A percentile compares a stretch with the other conserved stretches of the same genome.
Evolutionary conservation across 208 protist species (phyloP).

Genomic region (Leishmania aethiopica): DNA sequence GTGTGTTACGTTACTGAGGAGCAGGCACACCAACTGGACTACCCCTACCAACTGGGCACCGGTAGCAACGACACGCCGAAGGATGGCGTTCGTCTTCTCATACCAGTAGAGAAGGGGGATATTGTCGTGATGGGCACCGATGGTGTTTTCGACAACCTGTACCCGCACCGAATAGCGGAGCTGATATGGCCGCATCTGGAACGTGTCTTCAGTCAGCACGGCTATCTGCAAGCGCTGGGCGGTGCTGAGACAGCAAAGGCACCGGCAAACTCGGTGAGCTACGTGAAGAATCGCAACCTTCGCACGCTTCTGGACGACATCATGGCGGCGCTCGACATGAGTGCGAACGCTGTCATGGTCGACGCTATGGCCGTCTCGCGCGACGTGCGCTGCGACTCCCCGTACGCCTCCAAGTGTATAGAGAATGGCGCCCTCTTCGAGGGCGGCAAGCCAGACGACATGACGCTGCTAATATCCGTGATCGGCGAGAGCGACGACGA

Average conservation of each 20-base stretch:
- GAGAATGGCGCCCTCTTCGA: constrained; percentile 66
- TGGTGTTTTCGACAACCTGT: constrained; percentile 81
- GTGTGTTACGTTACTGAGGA: constrained; percentile 52
- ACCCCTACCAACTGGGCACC: constrained; percentile 69
- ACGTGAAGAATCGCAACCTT: constrained; percentile 18
- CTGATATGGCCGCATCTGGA: constrained; percentile 49
- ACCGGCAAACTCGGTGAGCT: background rate
- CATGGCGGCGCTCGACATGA: constrained; percentile 46
- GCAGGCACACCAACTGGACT: constrained; percentile 69
- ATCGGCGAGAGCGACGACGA: constrained; percentile 58
- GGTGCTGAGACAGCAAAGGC: background rate
- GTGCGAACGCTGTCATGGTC: constrained; percentile 37
- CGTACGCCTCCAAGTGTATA: constrained; percentile 69
- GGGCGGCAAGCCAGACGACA: constrained; percentile 82
- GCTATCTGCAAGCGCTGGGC: constrained; percentile 10
- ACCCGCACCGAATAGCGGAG: constrained; percentile 37
- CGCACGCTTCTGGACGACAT: constrained; percentile 45
- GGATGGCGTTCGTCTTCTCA: constrained; percentile 39
- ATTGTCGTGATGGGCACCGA: constrained; percentile 71
- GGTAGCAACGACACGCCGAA: constrained; percentile 62
- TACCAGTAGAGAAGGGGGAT: constrained; percentile 58
- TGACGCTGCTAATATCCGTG: constrained; percentile 64
- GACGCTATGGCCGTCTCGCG: constrained; percentile 38
- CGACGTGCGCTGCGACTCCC: constrained; percentile 57
- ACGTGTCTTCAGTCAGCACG: constrained; percentile 33